Evolutionary conservation across 2,329 filamentous ascomycete genomes (phyloP).

Genomic region (Colletotrichum aenigma): DNA sequence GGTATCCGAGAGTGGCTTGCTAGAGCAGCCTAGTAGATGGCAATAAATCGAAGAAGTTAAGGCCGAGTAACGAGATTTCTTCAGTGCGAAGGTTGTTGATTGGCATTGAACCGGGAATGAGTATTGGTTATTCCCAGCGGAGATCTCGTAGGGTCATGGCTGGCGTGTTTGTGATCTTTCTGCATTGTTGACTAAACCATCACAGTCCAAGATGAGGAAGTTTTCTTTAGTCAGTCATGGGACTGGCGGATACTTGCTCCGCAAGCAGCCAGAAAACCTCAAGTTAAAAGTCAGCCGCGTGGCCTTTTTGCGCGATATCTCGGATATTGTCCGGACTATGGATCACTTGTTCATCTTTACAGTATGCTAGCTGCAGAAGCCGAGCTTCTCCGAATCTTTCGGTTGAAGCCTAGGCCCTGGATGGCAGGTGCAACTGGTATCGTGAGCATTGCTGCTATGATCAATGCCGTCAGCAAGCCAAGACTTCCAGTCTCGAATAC

Average conservation of each 20-base stretch:
- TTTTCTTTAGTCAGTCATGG: neutral
- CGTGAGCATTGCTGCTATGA: neutral
- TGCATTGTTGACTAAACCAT: neutral
- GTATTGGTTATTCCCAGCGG: neutral
- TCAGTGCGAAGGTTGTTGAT: neutral
- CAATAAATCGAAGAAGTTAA: neutral
- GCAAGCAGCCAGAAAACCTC: neutral
- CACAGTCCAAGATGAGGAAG: neutral
- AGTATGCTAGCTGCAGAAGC: neutral
- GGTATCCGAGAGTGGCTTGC: conserved; percentile 33
- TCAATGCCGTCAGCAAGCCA: neutral
- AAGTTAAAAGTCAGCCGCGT: neutral
- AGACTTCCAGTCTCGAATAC: neutral
- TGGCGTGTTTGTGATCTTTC: neutral
- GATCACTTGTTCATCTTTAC: neutral
- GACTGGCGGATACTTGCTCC: neutral
- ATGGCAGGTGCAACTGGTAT: neutral
- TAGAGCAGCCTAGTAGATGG: neutral
- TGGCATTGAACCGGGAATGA: neutral
- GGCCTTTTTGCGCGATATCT: neutral
- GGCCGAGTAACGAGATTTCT: neutral
- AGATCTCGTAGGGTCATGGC: neutral
- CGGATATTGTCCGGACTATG: neutral
- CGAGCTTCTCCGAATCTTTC: neutral
- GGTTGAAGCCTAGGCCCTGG: neutral